Evolutionary conservation across 2,329 filamentous ascomycete genomes (phyloP).

Genomic region (Fusarium graminum): DNA sequence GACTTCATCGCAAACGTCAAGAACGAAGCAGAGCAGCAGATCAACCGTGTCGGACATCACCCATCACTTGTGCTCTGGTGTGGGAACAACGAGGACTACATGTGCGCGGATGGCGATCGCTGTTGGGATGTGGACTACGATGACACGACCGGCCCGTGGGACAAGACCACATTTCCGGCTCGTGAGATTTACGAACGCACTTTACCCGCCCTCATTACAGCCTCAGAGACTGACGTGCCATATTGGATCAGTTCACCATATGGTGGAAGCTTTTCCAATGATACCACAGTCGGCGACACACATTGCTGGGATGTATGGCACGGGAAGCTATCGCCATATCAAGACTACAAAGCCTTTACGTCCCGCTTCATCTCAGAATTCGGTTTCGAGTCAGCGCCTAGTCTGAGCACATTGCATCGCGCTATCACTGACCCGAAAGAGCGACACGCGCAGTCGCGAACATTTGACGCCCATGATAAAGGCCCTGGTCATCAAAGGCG

Average conservation of each 20-base stretch:
- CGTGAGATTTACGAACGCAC: constrained; percentile 1
- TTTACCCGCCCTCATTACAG: neutral
- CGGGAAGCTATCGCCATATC: constrained; percentile 3
- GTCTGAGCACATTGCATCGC: fast-evolving
- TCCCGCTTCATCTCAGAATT: constrained; percentile 5
- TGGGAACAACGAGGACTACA: constrained; percentile 19
- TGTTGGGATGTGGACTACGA: constrained; percentile 22
- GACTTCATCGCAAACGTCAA: constrained; percentile 2
- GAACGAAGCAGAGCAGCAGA: constrained; percentile 3
- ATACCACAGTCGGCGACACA: neutral
- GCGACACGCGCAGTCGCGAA: neutral
- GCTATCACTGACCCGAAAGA: neutral
- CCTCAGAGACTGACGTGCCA: neutral
- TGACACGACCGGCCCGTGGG: constrained; percentile 13
- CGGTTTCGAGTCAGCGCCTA: constrained; percentile 10
- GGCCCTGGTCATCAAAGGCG: constrained; percentile 14
- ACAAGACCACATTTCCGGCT: constrained; percentile 17
- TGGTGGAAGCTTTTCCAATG: constrained; percentile 4
- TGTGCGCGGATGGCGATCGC: constrained; percentile 9
- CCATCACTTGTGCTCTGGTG: constrained; percentile 9
- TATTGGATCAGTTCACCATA: constrained; percentile 18
- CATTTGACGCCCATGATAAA: constrained; percentile 10
- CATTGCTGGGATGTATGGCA: constrained; percentile 26
- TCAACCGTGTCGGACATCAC: constrained; percentile 12
- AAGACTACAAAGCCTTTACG: constrained; percentile 13